Conservation (phyloP, 2,329 filamentous ascomycete genomes). For the Colletotrichum sp. region DNA sequence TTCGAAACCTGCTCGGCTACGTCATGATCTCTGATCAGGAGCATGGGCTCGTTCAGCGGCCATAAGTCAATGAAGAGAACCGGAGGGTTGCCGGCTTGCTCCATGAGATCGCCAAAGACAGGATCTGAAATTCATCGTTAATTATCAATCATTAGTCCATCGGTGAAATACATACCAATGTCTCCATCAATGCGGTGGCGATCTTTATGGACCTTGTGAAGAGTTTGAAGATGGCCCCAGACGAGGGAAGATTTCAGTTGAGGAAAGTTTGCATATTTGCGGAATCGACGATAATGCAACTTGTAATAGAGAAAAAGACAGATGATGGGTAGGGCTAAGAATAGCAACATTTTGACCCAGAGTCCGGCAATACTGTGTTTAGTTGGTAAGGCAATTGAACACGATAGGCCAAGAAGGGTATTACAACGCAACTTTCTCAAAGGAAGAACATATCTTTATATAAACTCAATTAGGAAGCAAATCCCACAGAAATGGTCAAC, state of each 20-base stretch:
- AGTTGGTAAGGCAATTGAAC: too few relatives aligned
- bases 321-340: neutral
- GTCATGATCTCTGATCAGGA: conserved; percentile 35
- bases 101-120: conserved; percentile 29
- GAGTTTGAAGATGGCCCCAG: conserved; percentile 14
- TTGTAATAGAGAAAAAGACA: neutral
- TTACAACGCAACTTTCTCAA: too few relatives aligned
- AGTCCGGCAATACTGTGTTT: too few relatives aligned
- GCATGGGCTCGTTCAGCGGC: conserved; percentile 35
- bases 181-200: neutral
- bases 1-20: conserved; percentile 42
- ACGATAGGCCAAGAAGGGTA: too few relatives aligned
- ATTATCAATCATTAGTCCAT: neutral
- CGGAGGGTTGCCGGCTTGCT: conserved; percentile 34
- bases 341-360: neutral
- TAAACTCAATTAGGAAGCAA: too few relatives aligned
- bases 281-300: conserved; percentile 4
- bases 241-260: conserved; percentile 2
- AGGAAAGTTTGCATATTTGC: conserved; percentile 10
- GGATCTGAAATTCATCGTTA: conserved; percentile 20
- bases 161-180: neutral
- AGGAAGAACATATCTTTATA: too few relatives aligned
- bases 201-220: neutral
- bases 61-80: conserved; percentile 39
- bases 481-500: too few relatives aligned